Evolutionary conservation across 2,329 filamentous ascomycete genomes (phyloP).

Genomic region (Hymenoscyphus linearis): DNA sequence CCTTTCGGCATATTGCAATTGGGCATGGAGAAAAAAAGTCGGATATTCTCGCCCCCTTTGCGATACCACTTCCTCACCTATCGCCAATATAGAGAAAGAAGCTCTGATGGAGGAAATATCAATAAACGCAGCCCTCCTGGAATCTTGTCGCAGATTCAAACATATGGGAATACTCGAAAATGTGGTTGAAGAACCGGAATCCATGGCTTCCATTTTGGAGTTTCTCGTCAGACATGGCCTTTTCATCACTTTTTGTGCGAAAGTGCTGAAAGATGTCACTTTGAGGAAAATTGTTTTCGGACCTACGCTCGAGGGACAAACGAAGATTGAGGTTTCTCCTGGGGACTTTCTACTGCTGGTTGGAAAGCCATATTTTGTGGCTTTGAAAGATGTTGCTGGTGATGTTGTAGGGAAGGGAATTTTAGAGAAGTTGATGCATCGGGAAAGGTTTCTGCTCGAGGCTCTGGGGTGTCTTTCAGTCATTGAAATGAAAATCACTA

Average conservation of each 20-base stretch:
- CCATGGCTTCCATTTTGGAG: slow-evolving; percentile 19
- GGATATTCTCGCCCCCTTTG: slow-evolving; percentile 39
- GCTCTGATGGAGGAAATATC: slow-evolving; percentile 28
- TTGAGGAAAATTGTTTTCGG: neutral
- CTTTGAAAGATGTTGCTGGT: neutral
- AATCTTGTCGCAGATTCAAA: neutral
- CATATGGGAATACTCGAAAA: neutral
- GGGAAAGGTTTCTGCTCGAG: slow-evolving; percentile 10
- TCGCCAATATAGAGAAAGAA: neutral
- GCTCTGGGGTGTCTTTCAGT: slow-evolving; percentile 9
- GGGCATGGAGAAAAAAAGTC: slow-evolving; percentile 42
- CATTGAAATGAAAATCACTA: neutral
- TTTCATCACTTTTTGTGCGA: slow-evolving; percentile 26
- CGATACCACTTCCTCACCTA: slow-evolving; percentile 16
- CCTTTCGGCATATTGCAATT: slow-evolving; percentile 41
- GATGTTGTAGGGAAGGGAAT: slow-evolving; percentile 3
- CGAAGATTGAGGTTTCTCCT: neutral
- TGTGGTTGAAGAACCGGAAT: slow-evolving; percentile 16
- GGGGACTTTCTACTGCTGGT: neutral
- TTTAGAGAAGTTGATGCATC: slow-evolving; percentile 1
- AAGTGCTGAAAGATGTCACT: slow-evolving; percentile 6
- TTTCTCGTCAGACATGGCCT: slow-evolving; percentile 23
- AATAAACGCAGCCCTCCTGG: neutral
- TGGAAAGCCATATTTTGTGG: neutral
- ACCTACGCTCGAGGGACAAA: neutral